Evolutionary conservation across 2,329 filamentous ascomycete species (phyloP).

Genomic region (Myriosclerotinia duriaeana): DNA sequence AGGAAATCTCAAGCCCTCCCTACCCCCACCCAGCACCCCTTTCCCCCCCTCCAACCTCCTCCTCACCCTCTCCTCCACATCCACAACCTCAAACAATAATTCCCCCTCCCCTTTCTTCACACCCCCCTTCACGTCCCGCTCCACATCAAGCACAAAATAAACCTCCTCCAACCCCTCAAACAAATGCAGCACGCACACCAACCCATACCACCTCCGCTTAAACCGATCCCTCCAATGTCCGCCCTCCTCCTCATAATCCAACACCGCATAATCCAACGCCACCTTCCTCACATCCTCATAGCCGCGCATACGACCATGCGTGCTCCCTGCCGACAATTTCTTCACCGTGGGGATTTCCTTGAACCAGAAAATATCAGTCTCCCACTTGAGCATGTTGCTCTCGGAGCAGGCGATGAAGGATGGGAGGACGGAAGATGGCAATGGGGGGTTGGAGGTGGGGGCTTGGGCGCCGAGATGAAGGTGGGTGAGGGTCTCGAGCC

Average conservation of each 20-base stretch:
- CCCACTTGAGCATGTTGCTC: neutral
- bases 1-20: slow-evolving; percentile 7
- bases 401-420: slow-evolving; percentile 1
- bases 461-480: neutral
- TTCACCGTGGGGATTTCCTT: slow-evolving; percentile 3
- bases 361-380: slow-evolving; percentile 19
- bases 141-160: slow-evolving; percentile 18
- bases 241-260: slow-evolving; percentile 19
- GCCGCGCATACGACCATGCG: neutral
- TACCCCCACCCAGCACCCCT: neutral
- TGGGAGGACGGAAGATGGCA: neutral
- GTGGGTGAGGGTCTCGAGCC: neutral
- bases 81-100: slow-evolving; percentile 3
- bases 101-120: neutral
- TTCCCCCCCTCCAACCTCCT: slow-evolving; percentile 10
- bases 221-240: slow-evolving; percentile 1
- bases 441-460: neutral
- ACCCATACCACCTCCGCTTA: neutral
- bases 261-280: slow-evolving; percentile 11
- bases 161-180: slow-evolving; percentile 18
- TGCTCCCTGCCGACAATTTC: neutral
- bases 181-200: neutral
- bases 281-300: slow-evolving; percentile 14
- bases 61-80: neutral
- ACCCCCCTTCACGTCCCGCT: neutral